Evolutionary conservation across 1,284 basidiomycete genomes (phyloP).

Genomic region (Ustilago sp.): DNA sequence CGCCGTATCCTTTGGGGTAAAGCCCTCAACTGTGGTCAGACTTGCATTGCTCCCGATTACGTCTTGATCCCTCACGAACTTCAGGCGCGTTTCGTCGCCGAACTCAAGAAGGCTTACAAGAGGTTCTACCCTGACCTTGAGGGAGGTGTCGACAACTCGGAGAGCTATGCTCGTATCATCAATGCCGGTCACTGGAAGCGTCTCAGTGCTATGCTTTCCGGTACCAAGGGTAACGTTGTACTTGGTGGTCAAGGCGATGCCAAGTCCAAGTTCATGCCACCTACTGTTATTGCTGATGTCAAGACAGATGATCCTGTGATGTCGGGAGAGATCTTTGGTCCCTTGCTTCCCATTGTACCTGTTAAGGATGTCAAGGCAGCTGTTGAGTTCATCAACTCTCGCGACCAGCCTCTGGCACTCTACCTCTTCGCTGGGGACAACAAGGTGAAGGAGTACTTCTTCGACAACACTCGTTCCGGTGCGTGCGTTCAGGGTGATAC

Average conservation of each 20-base stretch:
- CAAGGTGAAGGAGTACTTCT: slow-evolving; percentile 75
- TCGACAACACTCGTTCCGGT: slow-evolving; percentile 62
- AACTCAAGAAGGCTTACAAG: slow-evolving; percentile 74
- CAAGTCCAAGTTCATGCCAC: slow-evolving; percentile 75
- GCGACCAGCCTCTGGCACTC: slow-evolving; percentile 80
- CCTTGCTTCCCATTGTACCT: slow-evolving; percentile 80
- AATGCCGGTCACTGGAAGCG: slow-evolving; percentile 75
- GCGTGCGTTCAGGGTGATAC: slow-evolving; percentile 54
- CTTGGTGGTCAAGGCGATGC: slow-evolving; percentile 79
- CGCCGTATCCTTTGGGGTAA: slow-evolving; percentile 83
- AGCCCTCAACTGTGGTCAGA: slow-evolving; percentile 74
- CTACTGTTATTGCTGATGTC: slow-evolving; percentile 77
- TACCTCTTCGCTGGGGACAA: slow-evolving; percentile 80
- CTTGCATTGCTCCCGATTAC: slow-evolving; percentile 79
- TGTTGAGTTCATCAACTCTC: slow-evolving; percentile 67
- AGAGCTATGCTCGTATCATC: slow-evolving; percentile 74
- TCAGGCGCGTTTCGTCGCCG: slow-evolving; percentile 77
- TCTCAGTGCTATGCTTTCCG: slow-evolving; percentile 76
- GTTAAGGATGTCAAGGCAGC: slow-evolving; percentile 72
- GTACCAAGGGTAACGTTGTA: slow-evolving; percentile 79
- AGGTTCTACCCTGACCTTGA: slow-evolving; percentile 68
- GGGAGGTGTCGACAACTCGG: slow-evolving; percentile 71
- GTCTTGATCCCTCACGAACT: slow-evolving; percentile 77
- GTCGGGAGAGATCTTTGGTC: slow-evolving; percentile 82
- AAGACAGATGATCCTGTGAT: slow-evolving; percentile 73